Evolutionary conservation across 495 filamentous ascomycete species (phyloP), one percentile per base, ranked within the genome.

Genomic region (Aspergillus cavernicola): DNA sequence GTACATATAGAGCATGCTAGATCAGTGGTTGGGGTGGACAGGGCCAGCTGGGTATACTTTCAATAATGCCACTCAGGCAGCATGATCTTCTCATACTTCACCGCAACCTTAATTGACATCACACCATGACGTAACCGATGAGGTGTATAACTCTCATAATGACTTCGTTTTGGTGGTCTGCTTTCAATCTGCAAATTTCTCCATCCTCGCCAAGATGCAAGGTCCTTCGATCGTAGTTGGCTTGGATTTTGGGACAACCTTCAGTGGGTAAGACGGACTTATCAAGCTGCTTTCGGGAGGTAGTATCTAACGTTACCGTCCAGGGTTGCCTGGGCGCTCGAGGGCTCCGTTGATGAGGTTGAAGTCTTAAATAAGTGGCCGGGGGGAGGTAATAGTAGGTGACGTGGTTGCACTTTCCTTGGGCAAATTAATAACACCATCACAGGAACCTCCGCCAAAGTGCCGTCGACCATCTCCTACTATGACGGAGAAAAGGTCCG

Each of bases 201-300:
- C 4, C 24, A 28, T 9, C 24, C n/a, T n/a, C 26, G 9, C 9
- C 44, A 55, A 26, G 3, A 56, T 51, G 53, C 44, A 40, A 35
- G 52, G 53, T 28, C 49, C 48, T 15, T 52, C 55, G 28, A 60
- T 75, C 7, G 56, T 73, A 19, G 59, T 76, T 44, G 70, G 64
- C 13, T 63, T 78, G 26, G 74, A 78, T 55, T 78, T 75, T 45
- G 74, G 73, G 16, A 78, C 74, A 5, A 78, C 73, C 7, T 76
- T 64, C 36, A 64, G 65, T 40, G 47, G 60, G 59, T 57, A 50
- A 5, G 50, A 40, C 4, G 2, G 10, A n/a, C n/a, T n/a, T n/a
- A n/a, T n/a, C n/a, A n/a, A n/a, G n/a, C n/a, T n/a, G n/a, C n/a
- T n/a, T n/a, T n/a, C n/a, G n/a, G n/a, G n/a, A n/a, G n/a, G n/a